These are phyloP conservation scores for Amaranthus palmeri DNA, from an alignment of 148 eudicot genomes.

Conservation along the genomic window DNA sequence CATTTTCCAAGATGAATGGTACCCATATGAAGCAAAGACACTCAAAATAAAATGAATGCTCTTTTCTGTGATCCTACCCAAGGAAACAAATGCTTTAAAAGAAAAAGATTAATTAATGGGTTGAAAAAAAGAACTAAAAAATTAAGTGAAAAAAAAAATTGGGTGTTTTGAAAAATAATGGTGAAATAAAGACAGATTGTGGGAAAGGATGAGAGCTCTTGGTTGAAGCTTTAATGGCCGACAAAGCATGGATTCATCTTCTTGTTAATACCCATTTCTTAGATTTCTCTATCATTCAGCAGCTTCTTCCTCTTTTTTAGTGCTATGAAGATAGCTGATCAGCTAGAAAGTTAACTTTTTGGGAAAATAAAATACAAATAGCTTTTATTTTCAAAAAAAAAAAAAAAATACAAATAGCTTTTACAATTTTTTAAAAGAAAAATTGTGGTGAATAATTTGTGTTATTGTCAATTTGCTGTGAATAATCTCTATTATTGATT, in stretches of 20 bases:
- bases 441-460: too few species aligned
- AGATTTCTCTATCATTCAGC: slow-evolving; percentile 8
- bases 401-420: slow-evolving; percentile 7
- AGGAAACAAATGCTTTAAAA: not conserved
- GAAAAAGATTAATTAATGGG: too few species aligned
- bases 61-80: slow-evolving; percentile 1
- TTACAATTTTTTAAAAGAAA: too few species aligned
- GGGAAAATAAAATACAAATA: slow-evolving; percentile 20
- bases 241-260: slow-evolving; percentile 29
- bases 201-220: slow-evolving; percentile 15
- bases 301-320: slow-evolving; percentile 22
- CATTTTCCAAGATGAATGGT: slow-evolving; percentile 19
- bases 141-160: not conserved
- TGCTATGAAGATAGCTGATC: slow-evolving; percentile 9
- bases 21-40: slow-evolving; percentile 4
- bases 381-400: too few species aligned
- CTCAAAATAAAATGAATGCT: slow-evolving; percentile 24
- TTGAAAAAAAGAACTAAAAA: too few species aligned
- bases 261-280: not conserved
- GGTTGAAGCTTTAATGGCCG: slow-evolving; percentile 32
- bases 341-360: slow-evolving; percentile 26
- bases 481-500: too few species aligned
- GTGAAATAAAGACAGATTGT: slow-evolving; percentile 8
- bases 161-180: slow-evolving; percentile 1
- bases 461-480: too few species aligned